phyloP scores from a whole-genome alignment of 1,139 yeast species.

The Nakaseomyces uthaithaninus region DNA sequence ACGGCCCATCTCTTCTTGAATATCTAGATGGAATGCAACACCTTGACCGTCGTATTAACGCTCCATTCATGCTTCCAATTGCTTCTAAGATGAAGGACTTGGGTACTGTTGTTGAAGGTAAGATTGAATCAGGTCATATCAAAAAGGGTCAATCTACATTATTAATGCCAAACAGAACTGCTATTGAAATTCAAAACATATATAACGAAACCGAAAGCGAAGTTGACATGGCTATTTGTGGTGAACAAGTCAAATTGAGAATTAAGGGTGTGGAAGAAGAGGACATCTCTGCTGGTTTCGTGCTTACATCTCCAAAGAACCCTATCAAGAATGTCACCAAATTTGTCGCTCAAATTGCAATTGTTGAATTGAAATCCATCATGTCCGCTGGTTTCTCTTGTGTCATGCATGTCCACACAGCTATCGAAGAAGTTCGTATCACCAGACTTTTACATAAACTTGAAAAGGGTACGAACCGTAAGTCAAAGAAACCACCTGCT shows the following conservation, averaged over 20 bases:
- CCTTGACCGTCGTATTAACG: conserved; percentile 77
- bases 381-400: conserved; percentile 93
- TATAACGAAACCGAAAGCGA: conserved; percentile 95
- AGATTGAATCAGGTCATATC: conserved; percentile 90
- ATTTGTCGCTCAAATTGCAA: conserved; percentile 94
- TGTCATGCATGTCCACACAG: conserved; percentile 98
- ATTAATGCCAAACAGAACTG: conserved; percentile 84
- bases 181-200: conserved; percentile 77
- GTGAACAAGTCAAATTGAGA: conserved; percentile 93
- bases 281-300: conserved; percentile 86
- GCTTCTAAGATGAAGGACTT: conserved; percentile 91
- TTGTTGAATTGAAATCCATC: conserved; percentile 90
- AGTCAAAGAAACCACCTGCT: conserved; percentile 93
- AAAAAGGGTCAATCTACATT: conserved; percentile 68
- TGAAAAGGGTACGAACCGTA: conserved; percentile 94
- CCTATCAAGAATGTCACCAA: conserved; percentile 88
- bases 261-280: conserved; percentile 96
- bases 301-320: conserved; percentile 70
- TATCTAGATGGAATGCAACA: conserved; percentile 77
- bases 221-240: conserved; percentile 82
- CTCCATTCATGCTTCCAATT: conserved; percentile 95
- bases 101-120: conserved; percentile 97
- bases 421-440: conserved; percentile 88
- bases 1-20: conserved; percentile 86
- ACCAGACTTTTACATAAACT: conserved; percentile 80